phyloP scores from a whole-genome alignment of 768 basidiomycete species.

The Tricholoma terreum region DNA sequence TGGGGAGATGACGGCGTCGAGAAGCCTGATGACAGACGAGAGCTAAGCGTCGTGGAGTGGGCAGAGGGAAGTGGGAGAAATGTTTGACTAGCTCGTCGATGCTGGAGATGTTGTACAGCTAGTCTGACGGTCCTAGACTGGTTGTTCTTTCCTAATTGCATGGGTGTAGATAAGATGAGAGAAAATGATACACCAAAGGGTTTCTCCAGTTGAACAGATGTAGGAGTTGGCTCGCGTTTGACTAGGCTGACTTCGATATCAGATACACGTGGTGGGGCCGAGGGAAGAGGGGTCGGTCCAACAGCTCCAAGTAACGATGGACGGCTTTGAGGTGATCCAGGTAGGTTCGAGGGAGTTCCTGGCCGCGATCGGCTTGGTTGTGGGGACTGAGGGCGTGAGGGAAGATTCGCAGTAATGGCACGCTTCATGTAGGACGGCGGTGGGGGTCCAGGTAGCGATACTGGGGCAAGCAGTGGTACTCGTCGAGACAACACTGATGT shows the following conservation, averaged over 20 bases:
- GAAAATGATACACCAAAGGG: slow-evolving; percentile 59
- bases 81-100: slow-evolving; percentile 27
- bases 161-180: slow-evolving; percentile 46
- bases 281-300: slow-evolving; percentile 28
- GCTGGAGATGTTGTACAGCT: slow-evolving; percentile 65
- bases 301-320: slow-evolving; percentile 35
- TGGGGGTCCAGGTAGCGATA: slow-evolving; percentile 60
- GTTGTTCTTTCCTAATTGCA: slow-evolving; percentile 31
- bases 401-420: slow-evolving; percentile 33
- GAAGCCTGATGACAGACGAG: slow-evolving; percentile 46
- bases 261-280: slow-evolving; percentile 20
- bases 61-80: slow-evolving; percentile 19
- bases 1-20: slow-evolving; percentile 49
- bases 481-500: slow-evolving; percentile 87
- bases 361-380: slow-evolving; percentile 51
- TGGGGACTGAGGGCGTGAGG: slow-evolving; percentile 59
- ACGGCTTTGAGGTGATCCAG: slow-evolving; percentile 42
- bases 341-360: slow-evolving; percentile 46
- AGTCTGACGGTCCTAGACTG: slow-evolving; percentile 44
- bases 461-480: slow-evolving; percentile 52
- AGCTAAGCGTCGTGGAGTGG: slow-evolving; percentile 22
- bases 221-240: slow-evolving; percentile 46
- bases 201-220: slow-evolving; percentile 45
- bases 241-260: slow-evolving; percentile 60
- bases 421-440: slow-evolving; percentile 77